These are phyloP conservation scores for Yarrowia divulgata DNA, from an alignment of 805 yeast genomes.

Conservation along the genomic window DNA sequence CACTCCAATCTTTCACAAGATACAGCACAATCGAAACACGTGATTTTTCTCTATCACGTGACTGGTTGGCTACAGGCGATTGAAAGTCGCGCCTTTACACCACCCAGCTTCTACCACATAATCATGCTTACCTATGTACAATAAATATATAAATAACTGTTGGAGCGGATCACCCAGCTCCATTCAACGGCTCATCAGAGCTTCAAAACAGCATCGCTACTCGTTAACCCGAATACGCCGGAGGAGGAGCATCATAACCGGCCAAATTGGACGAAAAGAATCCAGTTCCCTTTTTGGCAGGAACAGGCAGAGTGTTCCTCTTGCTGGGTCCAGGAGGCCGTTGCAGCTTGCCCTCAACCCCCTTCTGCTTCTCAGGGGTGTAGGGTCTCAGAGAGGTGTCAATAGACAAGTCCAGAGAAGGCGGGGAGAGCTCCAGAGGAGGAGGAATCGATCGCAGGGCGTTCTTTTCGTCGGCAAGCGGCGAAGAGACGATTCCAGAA, in stretches of 20 bases:
- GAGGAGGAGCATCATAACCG: slow-evolving; percentile 35
- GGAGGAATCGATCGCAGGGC: slow-evolving; percentile 18
- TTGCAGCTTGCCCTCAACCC: too few relatives aligned
- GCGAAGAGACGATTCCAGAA: background rate
- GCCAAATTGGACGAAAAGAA: slow-evolving; percentile 36
- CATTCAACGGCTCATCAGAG: too few relatives aligned
- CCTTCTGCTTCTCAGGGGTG: slow-evolving; percentile 17
- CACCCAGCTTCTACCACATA: background rate
- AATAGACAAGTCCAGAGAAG: slow-evolving; percentile 10
- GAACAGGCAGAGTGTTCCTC: slow-evolving; percentile 9
- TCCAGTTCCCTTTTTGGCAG: slow-evolving; percentile 9
- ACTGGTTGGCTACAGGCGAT: too few relatives aligned
- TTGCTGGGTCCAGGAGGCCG: background rate
- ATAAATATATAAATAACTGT: slow-evolving; percentile 38
- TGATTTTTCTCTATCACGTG: too few relatives aligned
- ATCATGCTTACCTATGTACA: slow-evolving; percentile 25
- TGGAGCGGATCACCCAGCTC: background rate
- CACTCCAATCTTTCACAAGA: too few relatives aligned
- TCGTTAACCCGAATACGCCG: slow-evolving; percentile 25
- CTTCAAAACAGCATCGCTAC: background rate
- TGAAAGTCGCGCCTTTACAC: too few relatives aligned
- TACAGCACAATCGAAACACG: too few relatives aligned
- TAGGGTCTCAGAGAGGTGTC: slow-evolving; percentile 18
- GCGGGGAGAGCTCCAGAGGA: slow-evolving; percentile 22
- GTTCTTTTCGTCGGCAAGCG: background rate